Evolutionary conservation across 129 eudicot species (phyloP).

Genomic region (Arctium lappa): DNA sequence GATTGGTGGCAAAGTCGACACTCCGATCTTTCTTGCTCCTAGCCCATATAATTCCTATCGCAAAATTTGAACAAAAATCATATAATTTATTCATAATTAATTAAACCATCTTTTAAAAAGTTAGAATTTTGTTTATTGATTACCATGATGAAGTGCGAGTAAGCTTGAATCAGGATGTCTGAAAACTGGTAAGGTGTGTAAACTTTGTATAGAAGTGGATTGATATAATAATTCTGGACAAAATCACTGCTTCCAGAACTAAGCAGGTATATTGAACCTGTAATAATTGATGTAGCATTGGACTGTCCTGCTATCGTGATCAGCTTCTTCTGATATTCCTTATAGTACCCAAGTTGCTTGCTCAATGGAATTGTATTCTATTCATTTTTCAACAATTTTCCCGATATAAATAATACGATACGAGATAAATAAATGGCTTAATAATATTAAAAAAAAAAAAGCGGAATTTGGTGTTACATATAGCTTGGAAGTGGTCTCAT

Average conservation of each 20-base stretch:
- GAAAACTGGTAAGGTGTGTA: slow-evolving; percentile 77
- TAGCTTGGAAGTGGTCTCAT: slow-evolving; percentile 67
- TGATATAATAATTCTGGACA: slow-evolving; percentile 79
- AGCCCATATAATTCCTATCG: slow-evolving; percentile 56
- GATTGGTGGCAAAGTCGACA: slow-evolving; percentile 82
- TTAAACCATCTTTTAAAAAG: not conserved
- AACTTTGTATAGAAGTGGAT: slow-evolving; percentile 70
- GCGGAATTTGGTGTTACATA: slow-evolving; percentile 41
- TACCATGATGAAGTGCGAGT: slow-evolving; percentile 61
- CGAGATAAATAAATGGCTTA: not conserved
- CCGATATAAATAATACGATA: not conserved
- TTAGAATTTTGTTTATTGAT: not conserved
- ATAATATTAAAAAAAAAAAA: not conserved
- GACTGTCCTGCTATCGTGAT: slow-evolving; percentile 45
- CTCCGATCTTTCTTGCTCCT: slow-evolving; percentile 94
- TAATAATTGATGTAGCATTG: slow-evolving; percentile 71
- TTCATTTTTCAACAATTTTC: not conserved
- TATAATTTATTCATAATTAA: not conserved
- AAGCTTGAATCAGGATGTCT: slow-evolving; percentile 61
- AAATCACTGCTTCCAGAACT: slow-evolving; percentile 92
- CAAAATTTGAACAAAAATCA: not conserved
- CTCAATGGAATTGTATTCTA: slow-evolving; percentile 67
- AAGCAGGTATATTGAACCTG: slow-evolving; percentile 61
- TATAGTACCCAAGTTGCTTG: slow-evolving; percentile 68
- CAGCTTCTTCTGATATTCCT: slow-evolving; percentile 73